These are phyloP conservation scores for Puccinia polysora DNA, from an alignment of 1,284 basidiomycete species.

Conservation along the genomic window DNA sequence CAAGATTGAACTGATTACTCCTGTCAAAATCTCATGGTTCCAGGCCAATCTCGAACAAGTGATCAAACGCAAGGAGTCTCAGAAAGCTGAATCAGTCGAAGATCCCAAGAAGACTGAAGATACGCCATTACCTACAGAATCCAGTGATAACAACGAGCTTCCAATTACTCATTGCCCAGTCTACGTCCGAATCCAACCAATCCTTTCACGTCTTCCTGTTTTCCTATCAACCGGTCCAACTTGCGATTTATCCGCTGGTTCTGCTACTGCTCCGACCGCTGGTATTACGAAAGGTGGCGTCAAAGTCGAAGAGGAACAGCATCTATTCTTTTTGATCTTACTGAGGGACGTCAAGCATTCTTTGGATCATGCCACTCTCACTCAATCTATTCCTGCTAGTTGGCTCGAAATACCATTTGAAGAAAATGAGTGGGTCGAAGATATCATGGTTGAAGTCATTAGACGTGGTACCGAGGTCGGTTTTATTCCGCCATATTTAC, in stretches of 20 bases:
- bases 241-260: constrained; percentile 86
- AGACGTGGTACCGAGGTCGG: constrained; percentile 69
- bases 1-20: constrained; percentile 8
- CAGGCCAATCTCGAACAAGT: constrained; percentile 75
- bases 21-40: constrained; percentile 31
- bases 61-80: constrained; percentile 61
- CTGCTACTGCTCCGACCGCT: constrained; percentile 55
- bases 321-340: constrained; percentile 78
- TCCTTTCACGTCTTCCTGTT: constrained; percentile 62
- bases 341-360: constrained; percentile 75
- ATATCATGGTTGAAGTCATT: constrained; percentile 76
- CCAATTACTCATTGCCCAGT: constrained; percentile 72
- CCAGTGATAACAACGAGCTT: neutral
- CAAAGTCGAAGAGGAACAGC: constrained; percentile 53
- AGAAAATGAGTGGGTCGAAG: constrained; percentile 87
- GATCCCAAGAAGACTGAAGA: neutral
- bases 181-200: constrained; percentile 88
- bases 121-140: neutral
- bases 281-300: constrained; percentile 48
- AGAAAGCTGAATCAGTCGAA: neutral
- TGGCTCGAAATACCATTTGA: constrained; percentile 86
- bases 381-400: constrained; percentile 70
- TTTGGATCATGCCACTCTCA: constrained; percentile 68
- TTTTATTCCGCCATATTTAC: neutral
- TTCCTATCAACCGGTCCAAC: constrained; percentile 75